These are phyloP conservation scores for Peronospora farinosa DNA, from an alignment of 352 stramenopile genomes.

Conservation along the genomic window DNA sequence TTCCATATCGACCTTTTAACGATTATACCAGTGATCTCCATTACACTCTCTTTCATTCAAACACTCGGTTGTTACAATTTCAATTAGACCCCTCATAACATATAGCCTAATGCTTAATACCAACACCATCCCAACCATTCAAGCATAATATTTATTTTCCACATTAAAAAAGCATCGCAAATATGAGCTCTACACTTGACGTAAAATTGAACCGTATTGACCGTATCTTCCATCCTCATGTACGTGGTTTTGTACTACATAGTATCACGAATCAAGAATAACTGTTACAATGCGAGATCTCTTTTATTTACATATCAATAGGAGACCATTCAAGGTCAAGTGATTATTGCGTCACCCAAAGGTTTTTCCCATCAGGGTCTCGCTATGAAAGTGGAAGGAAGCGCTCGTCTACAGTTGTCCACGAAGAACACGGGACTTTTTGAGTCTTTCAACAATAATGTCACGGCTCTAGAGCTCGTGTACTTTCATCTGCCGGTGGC, in stretches of 20 bases:
- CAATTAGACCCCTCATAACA: too few species aligned
- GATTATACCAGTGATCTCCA: too few species aligned
- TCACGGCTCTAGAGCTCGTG: constrained; percentile 71
- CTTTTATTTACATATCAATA: constrained; percentile 10
- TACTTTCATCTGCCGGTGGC: constrained; percentile 79
- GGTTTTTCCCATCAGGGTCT: constrained; percentile 79
- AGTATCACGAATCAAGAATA: too few species aligned
- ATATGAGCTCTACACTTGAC: constrained; percentile 80
- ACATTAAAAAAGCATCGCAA: background rate
- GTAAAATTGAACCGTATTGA: constrained; percentile 82
- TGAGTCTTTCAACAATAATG: constrained; percentile 77
- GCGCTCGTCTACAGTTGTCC: constrained; percentile 72
- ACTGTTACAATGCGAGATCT: too few species aligned
- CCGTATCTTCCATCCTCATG: constrained; percentile 81
- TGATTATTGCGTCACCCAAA: constrained; percentile 81
- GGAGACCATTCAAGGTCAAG: constrained; percentile 80
- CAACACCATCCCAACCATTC: background rate
- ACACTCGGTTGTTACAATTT: too few species aligned
- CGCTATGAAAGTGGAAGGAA: constrained; percentile 80
- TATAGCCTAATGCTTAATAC: too few species aligned
- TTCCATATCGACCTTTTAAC: too few species aligned
- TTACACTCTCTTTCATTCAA: too few species aligned
- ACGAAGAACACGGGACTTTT: constrained; percentile 76
- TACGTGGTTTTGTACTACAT: constrained; percentile 16
- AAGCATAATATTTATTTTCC: background rate